phyloP scores from a whole-genome alignment of 352 stramenopile genomes.

The Pythium rishiriense region DNA sequence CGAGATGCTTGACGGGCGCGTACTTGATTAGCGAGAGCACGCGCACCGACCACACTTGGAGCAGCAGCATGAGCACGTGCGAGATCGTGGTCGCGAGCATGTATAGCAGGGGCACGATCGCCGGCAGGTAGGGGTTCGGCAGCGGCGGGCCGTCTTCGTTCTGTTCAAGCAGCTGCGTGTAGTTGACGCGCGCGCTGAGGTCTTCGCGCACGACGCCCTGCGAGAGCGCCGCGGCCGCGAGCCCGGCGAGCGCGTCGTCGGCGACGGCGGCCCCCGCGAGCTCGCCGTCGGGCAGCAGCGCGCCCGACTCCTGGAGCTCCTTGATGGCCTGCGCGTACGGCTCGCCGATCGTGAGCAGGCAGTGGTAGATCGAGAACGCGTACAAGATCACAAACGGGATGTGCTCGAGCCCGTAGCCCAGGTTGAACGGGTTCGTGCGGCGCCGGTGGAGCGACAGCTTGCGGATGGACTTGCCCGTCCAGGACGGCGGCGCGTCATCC shows the following conservation, averaged over 20 bases:
- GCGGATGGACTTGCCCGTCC: constrained; percentile 48
- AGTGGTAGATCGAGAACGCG: constrained; percentile 47
- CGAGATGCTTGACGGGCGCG: constrained; percentile 57
- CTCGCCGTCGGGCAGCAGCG: constrained; percentile 40
- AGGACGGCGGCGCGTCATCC: constrained; percentile 29
- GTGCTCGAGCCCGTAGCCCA: constrained; percentile 46
- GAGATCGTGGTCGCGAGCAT: constrained; percentile 74
- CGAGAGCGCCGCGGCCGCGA: constrained; percentile 71
- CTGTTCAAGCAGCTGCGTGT: constrained; percentile 53
- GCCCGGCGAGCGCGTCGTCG: constrained; percentile 42
- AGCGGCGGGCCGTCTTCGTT: constrained; percentile 70
- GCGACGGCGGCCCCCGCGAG: constrained; percentile 26
- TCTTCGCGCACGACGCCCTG: constrained; percentile 67
- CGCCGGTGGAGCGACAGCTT: constrained; percentile 46
- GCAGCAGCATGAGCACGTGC: constrained; percentile 86
- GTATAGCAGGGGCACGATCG: constrained; percentile 88
- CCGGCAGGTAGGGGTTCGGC: constrained; percentile 90
- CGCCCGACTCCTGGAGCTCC: constrained; percentile 66
- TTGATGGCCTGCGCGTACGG: constrained; percentile 65
- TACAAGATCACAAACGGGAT: constrained; percentile 49
- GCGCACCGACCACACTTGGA: constrained; percentile 87
- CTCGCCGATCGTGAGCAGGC: constrained; percentile 44
- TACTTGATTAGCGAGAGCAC: constrained; percentile 87
- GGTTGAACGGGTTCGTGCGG: constrained; percentile 37
- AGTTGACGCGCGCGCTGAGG: constrained; percentile 45